phyloP scores from a whole-genome alignment of 148 eudicot species.

The Camellia granthamiana region DNA sequence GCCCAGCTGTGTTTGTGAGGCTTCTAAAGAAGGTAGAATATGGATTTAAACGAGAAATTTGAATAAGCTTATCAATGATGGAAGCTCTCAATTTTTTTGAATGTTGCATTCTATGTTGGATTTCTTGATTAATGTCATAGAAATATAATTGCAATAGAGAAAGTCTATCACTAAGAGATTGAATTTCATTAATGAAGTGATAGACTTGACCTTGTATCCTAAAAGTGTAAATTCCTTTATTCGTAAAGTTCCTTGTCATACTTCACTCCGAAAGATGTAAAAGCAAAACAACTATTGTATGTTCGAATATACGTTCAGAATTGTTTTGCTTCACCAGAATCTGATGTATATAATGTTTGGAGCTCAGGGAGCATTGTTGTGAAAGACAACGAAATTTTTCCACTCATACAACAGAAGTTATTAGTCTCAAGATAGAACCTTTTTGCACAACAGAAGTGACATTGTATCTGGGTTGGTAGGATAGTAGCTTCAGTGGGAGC shows the following conservation, averaged over 20 bases:
- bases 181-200: slow-evolving; percentile 6
- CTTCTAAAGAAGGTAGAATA: neutral
- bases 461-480: neutral
- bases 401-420: slow-evolving; percentile 8
- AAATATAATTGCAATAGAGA: slow-evolving; percentile 13
- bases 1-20: neutral
- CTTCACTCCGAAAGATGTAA: slow-evolving; percentile 2
- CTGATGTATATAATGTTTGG: neutral
- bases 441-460: neutral
- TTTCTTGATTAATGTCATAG: neutral
- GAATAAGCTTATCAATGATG: neutral
- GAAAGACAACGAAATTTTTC: neutral
- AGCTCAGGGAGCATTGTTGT: neutral
- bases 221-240: slow-evolving; percentile 11
- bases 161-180: neutral
- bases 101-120: too few species aligned
- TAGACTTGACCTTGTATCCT: slow-evolving; percentile 9
- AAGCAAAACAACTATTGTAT: neutral
- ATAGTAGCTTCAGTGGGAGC: neutral
- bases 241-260: slow-evolving; percentile 14
- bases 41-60: neutral
- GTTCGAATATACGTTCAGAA: neutral
- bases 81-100: neutral
- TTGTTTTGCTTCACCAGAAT: neutral
- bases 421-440: slow-evolving; percentile 6